Conservation (phyloP, 805 yeast species). For the Helenozyma rhizophorensis region DNA sequence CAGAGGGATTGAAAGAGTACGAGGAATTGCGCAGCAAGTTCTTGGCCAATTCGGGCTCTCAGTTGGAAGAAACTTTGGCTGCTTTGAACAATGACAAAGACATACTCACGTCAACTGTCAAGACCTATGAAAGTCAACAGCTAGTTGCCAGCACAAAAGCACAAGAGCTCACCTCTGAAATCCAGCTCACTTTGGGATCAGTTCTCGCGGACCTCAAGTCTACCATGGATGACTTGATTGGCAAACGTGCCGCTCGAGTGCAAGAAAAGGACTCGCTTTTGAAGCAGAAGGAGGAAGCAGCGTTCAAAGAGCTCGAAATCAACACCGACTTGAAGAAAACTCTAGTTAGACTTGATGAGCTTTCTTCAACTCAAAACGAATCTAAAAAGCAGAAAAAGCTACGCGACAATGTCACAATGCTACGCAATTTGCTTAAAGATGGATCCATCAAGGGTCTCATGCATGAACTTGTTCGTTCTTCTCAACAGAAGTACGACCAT, state of each 20-base stretch:
- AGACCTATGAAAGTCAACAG: conserved; percentile 26
- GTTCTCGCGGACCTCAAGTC: conserved; percentile 25
- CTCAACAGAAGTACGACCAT: conserved; percentile 62
- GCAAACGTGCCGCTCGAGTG: conserved; percentile 23
- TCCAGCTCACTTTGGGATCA: conserved; percentile 33
- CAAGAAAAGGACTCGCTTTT: conserved; percentile 24
- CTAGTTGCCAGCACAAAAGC: conserved; percentile 36
- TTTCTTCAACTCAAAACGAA: conserved; percentile 74
- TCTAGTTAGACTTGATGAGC: conserved; percentile 59
- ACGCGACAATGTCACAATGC: conserved; percentile 65
- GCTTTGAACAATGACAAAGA: conserved; percentile 41
- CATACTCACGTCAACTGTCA: conserved; percentile 28
- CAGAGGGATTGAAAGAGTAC: conserved; percentile 54
- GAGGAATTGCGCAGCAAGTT: conserved; percentile 53
- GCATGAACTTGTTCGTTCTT: conserved; percentile 74
- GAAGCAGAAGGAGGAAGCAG: conserved; percentile 31
- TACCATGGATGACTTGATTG: conserved; percentile 29
- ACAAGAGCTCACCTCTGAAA: conserved; percentile 32
- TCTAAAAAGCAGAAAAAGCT: conserved; percentile 62
- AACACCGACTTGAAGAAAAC: conserved; percentile 60
- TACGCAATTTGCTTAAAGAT: conserved; percentile 69
- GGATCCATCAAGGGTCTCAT: conserved; percentile 78
- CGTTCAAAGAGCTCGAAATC: conserved; percentile 52
- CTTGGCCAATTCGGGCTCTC: conserved; percentile 53
- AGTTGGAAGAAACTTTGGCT: conserved; percentile 47